Evolutionary conservation across 495 filamentous ascomycete species (phyloP), one percentile per base, ranked within the genome.

Genomic region (Lepraria neglecta): DNA sequence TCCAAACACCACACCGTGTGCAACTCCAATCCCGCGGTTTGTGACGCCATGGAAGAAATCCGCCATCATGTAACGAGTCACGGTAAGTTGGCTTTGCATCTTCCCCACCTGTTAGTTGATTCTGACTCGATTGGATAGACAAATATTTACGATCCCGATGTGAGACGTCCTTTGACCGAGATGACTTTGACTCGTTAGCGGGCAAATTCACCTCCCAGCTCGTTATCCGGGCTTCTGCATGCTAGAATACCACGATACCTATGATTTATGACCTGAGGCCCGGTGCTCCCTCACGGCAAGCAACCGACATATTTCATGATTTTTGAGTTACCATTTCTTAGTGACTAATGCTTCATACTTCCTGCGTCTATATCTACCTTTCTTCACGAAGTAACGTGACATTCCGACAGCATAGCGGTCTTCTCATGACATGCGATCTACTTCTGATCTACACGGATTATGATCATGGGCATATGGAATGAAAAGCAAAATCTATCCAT

Each of bases 181-280:
- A 84, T 64, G 90, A 96, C 76, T 96, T 96, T 71, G 91, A 96
- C 76, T 91, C 85, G 62, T 76, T 96, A 68, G 92, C 90, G 58
- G 95, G 92, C 81, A 96, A 95, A 78, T 94, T 96, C 76, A 77
- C 95, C 58, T 92, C 90, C 31, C 90, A 92, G 73, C 83, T 96
- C 67, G 91, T 95, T 71, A 95, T 96, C 72, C 91, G 91, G 61
- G 88, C 91, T 65, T 92, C 94, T 76, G 95, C 80, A 71, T 70
- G 62, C 62, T 67, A 62, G 31, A 9, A 51, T 30, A 21, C 24
- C 6, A 46, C 54, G 61, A 52, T 11, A 45, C 33, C 31, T 40
- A 56, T 30, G 53, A 56, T 43, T 24, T 43, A 56, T 31, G 6
- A 38, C 14, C 27, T 52, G 14, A 52, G 14, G 17, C 48, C 48